A percentile compares a stretch with the other conserved stretches of the same genome.
These are phyloP conservation scores for Phytophthora vignae DNA, from an alignment of 352 stramenopile species.

Conservation along the genomic window DNA sequence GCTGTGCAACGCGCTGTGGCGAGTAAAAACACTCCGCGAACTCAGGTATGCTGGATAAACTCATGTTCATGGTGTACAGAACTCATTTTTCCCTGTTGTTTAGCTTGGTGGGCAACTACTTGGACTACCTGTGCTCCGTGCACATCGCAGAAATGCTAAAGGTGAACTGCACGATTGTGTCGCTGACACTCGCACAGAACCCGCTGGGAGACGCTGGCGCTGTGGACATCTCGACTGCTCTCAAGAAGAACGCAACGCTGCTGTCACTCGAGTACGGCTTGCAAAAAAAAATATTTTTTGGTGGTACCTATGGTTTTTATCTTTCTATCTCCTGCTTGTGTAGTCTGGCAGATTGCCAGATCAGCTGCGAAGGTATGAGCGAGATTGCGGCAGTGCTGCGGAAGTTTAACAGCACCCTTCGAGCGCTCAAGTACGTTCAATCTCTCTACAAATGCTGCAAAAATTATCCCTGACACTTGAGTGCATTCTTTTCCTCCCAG, in stretches of 20 bases:
- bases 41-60: constrained; percentile 34
- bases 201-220: constrained; percentile 53
- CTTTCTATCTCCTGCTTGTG: background rate
- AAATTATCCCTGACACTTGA: background rate
- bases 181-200: constrained; percentile 58
- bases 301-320: background rate
- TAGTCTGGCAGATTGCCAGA: constrained; percentile 50
- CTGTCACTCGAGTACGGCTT: constrained; percentile 51
- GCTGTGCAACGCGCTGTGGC: constrained; percentile 65
- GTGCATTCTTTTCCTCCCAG: constrained; percentile 17
- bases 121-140: constrained; percentile 63
- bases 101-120: constrained; percentile 58
- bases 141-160: constrained; percentile 60
- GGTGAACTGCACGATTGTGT: constrained; percentile 55
- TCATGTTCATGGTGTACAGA: background rate
- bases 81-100: background rate
- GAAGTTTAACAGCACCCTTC: constrained; percentile 64
- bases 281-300: background rate
- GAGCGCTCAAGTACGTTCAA: constrained; percentile 43
- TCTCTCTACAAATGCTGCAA: background rate
- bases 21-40: constrained; percentile 45
- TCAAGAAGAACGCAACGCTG: constrained; percentile 67
- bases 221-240: constrained; percentile 47
- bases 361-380: constrained; percentile 56
- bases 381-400: constrained; percentile 40